A percentile compares a stretch with the other conserved stretches of the same genome.
Conservation (phyloP, 768 basidiomycete genomes). For the Antrodiella citrinella region DNA sequence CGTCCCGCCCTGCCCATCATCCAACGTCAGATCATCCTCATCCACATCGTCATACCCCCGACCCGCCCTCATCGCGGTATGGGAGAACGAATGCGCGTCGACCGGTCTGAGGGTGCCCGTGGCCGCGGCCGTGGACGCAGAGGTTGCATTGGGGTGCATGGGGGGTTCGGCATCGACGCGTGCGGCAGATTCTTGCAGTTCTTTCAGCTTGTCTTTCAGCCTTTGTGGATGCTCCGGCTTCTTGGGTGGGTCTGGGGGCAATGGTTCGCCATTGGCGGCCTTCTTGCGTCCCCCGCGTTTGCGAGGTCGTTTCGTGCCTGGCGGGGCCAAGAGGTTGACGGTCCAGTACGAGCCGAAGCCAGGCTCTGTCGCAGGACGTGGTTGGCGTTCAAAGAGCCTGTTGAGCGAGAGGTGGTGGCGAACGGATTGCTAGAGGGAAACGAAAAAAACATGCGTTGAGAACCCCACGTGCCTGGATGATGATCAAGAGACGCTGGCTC, state of each 20-base stretch:
- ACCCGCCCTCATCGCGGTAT: constrained; percentile 21
- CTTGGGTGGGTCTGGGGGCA: constrained; percentile 9
- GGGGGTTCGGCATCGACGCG: constrained; percentile 1
- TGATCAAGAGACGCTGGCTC: constrained; percentile 12
- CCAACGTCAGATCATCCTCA: constrained; percentile 29
- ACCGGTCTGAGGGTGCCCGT: constrained; percentile 19
- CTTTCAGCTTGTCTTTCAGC: background rate
- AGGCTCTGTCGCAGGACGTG: constrained; percentile 75
- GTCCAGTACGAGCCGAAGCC: constrained; percentile 89
- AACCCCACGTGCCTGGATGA: background rate
- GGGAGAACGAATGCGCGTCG: constrained; percentile 19
- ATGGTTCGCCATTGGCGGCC: constrained; percentile 22
- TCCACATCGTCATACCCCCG: constrained; percentile 27
- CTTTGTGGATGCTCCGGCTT: constrained; percentile 1
- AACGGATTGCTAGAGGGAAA: constrained; percentile 63
- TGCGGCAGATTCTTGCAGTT: background rate
- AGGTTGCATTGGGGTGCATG: background rate
- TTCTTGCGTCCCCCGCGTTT: constrained; percentile 66
- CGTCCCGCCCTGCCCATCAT: constrained; percentile 28
- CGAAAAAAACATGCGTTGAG: constrained; percentile 1
- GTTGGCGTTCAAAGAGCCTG: constrained; percentile 74
- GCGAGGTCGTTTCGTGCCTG: constrained; percentile 78
- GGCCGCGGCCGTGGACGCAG: constrained; percentile 4
- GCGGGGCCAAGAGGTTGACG: constrained; percentile 78
- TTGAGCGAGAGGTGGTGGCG: constrained; percentile 80